Evolutionary conservation across 371 early-diverging fungal species (phyloP).

Genomic region (Syncephalastrum contaminatum): DNA sequence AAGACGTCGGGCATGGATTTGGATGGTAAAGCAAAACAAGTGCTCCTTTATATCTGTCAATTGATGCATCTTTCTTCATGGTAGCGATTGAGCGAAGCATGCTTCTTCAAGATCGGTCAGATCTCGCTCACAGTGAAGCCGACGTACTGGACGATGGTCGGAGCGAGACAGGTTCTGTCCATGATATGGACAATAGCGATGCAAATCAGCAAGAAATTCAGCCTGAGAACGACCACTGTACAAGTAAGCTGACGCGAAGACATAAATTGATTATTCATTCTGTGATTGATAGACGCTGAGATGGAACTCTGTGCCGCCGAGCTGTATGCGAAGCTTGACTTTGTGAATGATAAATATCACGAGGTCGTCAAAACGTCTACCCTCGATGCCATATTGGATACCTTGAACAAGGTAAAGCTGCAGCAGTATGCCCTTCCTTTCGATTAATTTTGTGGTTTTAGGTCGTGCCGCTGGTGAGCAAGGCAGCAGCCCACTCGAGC

Average conservation of each 20-base stretch:
- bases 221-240: neutral
- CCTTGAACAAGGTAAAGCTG: conserved; percentile 31
- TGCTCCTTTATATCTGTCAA: neutral
- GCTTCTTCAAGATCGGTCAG: conserved; percentile 3
- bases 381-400: conserved; percentile 54
- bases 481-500: conserved; percentile 86
- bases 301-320: conserved; percentile 27
- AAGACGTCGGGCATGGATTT: conserved; percentile 83
- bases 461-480: conserved; percentile 81
- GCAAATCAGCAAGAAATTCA: neutral
- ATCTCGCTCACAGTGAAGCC: conserved; percentile 44
- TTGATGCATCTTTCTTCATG: neutral
- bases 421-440: conserved; percentile 8
- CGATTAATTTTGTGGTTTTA: conserved; percentile 4
- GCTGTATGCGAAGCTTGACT: conserved; percentile 53
- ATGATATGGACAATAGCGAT: neutral
- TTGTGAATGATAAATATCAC: conserved; percentile 70
- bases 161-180: conserved; percentile 33
- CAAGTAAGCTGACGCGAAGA: neutral
- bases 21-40: conserved; percentile 37
- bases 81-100: neutral
- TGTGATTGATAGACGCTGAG: conserved; percentile 30
- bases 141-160: conserved; percentile 70
- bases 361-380: conserved; percentile 85
- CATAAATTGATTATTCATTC: no score